A percentile compares a stretch with the other conserved stretches of the same genome.
Conservation (phyloP, 129 eudicot genomes). For the Sambucus nigra region DNA sequence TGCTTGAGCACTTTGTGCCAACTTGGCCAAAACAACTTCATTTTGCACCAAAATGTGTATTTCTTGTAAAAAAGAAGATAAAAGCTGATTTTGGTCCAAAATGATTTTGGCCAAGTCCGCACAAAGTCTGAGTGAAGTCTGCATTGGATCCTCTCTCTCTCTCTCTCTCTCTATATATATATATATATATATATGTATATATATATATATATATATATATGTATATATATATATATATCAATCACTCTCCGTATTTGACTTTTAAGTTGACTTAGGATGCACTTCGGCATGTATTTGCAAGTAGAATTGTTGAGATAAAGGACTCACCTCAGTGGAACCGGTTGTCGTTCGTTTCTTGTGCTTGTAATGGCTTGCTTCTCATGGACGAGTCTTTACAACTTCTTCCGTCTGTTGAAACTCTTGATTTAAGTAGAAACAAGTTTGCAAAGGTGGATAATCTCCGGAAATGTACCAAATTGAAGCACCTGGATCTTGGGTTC, state of each 20-base stretch:
- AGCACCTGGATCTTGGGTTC: constrained; percentile 86
- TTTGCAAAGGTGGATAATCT: constrained; percentile 84
- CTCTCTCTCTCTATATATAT: no score
- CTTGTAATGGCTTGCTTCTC: constrained; percentile 69
- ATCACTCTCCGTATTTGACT: neutral
- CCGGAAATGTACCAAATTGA: constrained; percentile 56
- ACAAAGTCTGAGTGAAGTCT: no score
- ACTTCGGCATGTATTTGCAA: constrained; percentile 79
- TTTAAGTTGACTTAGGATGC: constrained; percentile 56
- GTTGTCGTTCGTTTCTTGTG: constrained; percentile 77
- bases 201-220: no score
- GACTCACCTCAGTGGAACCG: constrained; percentile 79
- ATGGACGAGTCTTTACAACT: constrained; percentile 97
- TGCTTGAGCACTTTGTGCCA: no score
- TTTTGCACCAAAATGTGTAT: no score
- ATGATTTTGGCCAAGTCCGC: no score
- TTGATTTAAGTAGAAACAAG: constrained; percentile 93
- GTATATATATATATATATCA: no score
- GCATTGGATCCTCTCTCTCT: no score
- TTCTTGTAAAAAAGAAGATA: no score
- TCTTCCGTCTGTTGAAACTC: constrained; percentile 80
- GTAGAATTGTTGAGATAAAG: constrained; percentile 85
- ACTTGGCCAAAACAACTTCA: no score
- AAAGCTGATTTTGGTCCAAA: no score
- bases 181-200: no score